Evolutionary conservation across 164 flowering plant species (phyloP).

Genomic region (Tetrastigma voinierianum): DNA sequence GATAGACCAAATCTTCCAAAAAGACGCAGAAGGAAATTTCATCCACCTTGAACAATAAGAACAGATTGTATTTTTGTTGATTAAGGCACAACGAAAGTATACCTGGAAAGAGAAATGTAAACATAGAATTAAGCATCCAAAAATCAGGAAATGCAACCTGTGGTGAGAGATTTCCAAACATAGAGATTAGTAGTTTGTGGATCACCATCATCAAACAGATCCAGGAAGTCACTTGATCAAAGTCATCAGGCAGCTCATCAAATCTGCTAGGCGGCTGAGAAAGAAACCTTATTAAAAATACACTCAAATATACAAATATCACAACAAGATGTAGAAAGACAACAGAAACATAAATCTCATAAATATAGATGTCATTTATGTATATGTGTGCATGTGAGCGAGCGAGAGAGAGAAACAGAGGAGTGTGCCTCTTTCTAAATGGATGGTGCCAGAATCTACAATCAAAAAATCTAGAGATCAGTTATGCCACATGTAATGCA

Average conservation of each 20-base stretch:
- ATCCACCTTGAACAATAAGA: conserved; percentile 63
- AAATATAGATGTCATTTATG: not conserved
- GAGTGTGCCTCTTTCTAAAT: too few species aligned
- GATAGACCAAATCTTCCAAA: conserved; percentile 98
- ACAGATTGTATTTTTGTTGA: not conserved
- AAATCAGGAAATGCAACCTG: conserved; percentile 55
- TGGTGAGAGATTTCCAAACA: conserved; percentile 97
- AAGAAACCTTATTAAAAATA: not conserved
- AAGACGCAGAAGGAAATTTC: conserved; percentile 95
- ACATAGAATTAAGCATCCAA: not conserved
- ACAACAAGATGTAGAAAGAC: not conserved
- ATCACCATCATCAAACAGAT: conserved; percentile 98
- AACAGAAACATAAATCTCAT: not conserved
- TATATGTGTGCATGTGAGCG: too few species aligned
- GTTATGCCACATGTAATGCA: too few species aligned
- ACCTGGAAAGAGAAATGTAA: not conserved
- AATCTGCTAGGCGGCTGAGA: conserved; percentile 73
- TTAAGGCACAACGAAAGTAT: not conserved
- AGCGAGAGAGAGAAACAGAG: too few species aligned
- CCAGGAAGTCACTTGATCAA: conserved; percentile 91
- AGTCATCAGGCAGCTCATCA: conserved; percentile 96
- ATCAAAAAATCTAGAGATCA: too few species aligned
- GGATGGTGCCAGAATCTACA: too few species aligned
- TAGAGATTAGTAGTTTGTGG: conserved; percentile 98
- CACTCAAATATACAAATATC: not conserved